phyloP scores from a whole-genome alignment of 306 rosid genomes.

The Medicago truncatula region DNA sequence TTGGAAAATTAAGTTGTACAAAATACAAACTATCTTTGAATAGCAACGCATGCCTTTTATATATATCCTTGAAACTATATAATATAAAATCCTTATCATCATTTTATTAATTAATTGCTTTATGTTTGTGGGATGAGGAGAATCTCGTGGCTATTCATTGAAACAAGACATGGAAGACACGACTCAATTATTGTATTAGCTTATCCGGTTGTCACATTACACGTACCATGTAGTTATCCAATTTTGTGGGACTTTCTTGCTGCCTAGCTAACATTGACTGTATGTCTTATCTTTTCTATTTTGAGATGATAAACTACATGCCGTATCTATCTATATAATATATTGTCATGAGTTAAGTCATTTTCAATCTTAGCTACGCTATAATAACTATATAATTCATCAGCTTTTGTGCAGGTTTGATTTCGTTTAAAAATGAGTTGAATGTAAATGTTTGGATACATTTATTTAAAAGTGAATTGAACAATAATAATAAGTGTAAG shows the following conservation, averaged over 20 bases:
- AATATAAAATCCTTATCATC: background rate
- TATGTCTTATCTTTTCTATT: background rate
- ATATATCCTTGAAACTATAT: no score
- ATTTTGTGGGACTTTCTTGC: constrained; percentile 38
- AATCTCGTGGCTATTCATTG: constrained; percentile 24
- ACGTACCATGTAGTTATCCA: constrained; percentile 47
- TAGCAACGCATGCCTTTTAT: constrained; percentile 21
- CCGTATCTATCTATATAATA: no score
- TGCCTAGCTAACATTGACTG: background rate
- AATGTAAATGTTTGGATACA: no score
- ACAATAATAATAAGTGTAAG: no score
- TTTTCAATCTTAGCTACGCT: no score
- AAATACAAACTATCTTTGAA: background rate
- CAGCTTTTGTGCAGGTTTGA: no score
- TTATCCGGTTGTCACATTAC: constrained; percentile 43
- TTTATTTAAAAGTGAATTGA: no score
- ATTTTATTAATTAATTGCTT: background rate
- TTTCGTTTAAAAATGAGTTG: no score
- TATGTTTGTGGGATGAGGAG: background rate
- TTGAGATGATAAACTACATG: no score
- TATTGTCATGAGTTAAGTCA: no score
- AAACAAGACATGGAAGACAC: constrained; percentile 26
- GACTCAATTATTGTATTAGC: constrained; percentile 27
- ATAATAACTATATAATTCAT: no score
- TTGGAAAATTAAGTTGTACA: background rate